Evolutionary conservation across 2,329 filamentous ascomycete genomes (phyloP), one percentile per base, ranked within the genome.

Genomic region (Coniella vitis): DNA sequence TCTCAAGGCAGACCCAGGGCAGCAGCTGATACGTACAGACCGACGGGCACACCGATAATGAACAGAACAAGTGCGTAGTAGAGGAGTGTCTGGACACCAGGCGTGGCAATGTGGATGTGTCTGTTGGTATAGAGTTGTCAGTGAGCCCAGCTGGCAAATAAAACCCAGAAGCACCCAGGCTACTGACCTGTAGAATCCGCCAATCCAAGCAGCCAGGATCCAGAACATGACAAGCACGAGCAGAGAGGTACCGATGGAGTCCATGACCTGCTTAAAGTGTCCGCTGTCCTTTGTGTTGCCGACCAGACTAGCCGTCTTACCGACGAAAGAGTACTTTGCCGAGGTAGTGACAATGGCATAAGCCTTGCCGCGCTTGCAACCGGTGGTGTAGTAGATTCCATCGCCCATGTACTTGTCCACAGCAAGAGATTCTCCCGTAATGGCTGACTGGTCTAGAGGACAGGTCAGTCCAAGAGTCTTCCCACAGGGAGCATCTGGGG

Each of bases 211-310:
- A 47, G 78, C 71, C 60, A 89, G 73, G 65, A 88, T 86, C 75
- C 78, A 88, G 71, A 86, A 84, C 70, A 88, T 83, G 71, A 88
- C 85, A 54, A 89, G 73, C 58, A 88, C 83, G 58, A 89, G 75
- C 51, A 89, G 74, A 51, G 81, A 72, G 45, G 83, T 87, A 68
- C 85, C 85, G 61, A 89, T 88, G 63, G 78, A 84, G 77, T 88
- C 83, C 85, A 89, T 89, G 73, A 88, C 86, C 57, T 84, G 83
- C 73, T 89, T 88, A 79, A 87, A 58, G 68, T 87, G 83, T 69
- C 85, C 85, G 61, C 81, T 76, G 65, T 88, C 85, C 69, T 86
- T 76, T 56, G 85, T 84, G 56, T 84, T 84, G 70, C 86, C 79
- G 39, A 88, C 85, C 46, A 89, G 75, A 58, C 78, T 77, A 55